Conservation (phyloP, 2,329 filamentous ascomycete species). For the Chrysosporium queenslandicum region DNA sequence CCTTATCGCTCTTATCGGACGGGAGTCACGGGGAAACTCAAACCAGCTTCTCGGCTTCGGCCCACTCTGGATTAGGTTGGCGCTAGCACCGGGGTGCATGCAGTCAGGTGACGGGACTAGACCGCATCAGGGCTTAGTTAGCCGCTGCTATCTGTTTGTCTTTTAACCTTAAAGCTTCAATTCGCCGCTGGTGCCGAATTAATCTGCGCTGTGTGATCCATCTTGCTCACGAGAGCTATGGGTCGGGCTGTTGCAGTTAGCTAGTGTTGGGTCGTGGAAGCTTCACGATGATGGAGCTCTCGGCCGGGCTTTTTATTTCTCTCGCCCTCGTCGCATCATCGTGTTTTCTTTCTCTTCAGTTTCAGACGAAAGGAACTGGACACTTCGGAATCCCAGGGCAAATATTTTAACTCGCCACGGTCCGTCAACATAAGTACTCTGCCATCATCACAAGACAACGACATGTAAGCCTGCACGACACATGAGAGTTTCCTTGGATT, state of each 20-base stretch:
- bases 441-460: too few relatives aligned
- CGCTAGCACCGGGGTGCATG: neutral
- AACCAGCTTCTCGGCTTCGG: neutral
- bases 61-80: neutral
- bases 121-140: neutral
- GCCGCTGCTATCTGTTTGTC: neutral
- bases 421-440: too few relatives aligned
- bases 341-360: neutral
- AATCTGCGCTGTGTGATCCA: neutral
- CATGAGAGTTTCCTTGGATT: too few relatives aligned
- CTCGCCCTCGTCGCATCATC: neutral
- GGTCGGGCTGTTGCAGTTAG: neutral
- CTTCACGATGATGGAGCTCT: slow-evolving; percentile 1
- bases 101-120: neutral
- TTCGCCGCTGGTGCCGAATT: neutral
- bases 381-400: too few relatives aligned
- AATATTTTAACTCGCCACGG: too few relatives aligned
- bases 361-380: neutral
- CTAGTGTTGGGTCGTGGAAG: neutral
- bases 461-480: neutral
- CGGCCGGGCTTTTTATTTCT: neutral
- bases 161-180: neutral
- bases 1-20: slow-evolving; percentile 3
- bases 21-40: neutral
- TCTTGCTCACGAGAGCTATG: neutral